Evolutionary conservation across 139 green algal genomes (phyloP), one percentile per base, ranked within the genome.

Genomic region (Desmodesmus armatus): DNA sequence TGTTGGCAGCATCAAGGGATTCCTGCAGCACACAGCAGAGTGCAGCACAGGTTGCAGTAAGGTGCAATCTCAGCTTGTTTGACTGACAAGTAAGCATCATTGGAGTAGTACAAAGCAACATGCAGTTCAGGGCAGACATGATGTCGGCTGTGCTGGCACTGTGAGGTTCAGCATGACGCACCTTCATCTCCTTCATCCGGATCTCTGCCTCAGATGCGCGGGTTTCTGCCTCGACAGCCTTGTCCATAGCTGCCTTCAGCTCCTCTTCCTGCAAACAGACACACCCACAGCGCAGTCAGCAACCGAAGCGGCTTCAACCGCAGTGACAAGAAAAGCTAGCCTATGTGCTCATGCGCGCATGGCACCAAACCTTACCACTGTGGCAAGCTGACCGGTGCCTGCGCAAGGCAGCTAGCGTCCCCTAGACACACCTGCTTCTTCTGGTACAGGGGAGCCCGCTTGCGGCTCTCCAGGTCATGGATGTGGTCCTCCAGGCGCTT

Each of bases 371-470:
- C 13, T 55, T 40, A 78, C 9, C 31, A 29, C 39, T 0, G 19
- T 3, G 7, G 19, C 5, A 63, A 21, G 13, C 71, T 11, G 11
- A 2, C 33, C 1, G 29, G 9, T 40, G 47, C 40, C 33, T 55
- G n/a, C 84, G 37, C 67, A 29, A 33, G n/a, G 4, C 67, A 44
- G 35, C 15, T 27, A 29, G 27, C 60, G 27, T 21, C 60, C 60
- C 11, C 25, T 35, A 9, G 60, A 70, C 60, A 70, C 70, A 58
- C 87, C 88, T 97, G 94, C 81, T 94, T 95, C 86, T 96, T 95
- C 82, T 97, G 93, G 90, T 97, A 98, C 33, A 98, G 91, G 13
- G 95, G 95, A 0, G 95, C 92, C 1, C 95, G 87, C 92, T 97
- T 97, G 73, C 94, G 92, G 25, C 75, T 93, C 89, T 98, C 95